Evolutionary conservation across 202 grass and related monocot species (phyloP).

Genomic region (Dendrocalamus latiflorus): DNA sequence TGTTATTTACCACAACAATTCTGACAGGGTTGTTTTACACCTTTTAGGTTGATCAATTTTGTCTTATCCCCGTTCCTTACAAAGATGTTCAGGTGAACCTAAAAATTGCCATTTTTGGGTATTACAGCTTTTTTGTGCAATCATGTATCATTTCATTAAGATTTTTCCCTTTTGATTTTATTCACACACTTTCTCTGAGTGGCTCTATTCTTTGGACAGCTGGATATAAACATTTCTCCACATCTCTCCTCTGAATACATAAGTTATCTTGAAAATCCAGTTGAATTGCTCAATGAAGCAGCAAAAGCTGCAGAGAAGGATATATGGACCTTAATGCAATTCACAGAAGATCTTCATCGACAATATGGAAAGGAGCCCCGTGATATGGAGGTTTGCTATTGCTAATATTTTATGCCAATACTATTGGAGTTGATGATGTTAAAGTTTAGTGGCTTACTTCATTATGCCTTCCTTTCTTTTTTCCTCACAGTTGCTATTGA

Average conservation of each 20-base stretch:
- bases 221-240: constrained; percentile 78
- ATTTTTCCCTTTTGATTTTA: not conserved
- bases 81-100: constrained; percentile 72
- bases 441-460: constrained; percentile 10
- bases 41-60: constrained; percentile 81
- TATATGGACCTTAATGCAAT: constrained; percentile 82
- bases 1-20: constrained; percentile 15
- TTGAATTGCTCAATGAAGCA: constrained; percentile 84
- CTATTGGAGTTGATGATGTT: not conserved
- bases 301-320: constrained; percentile 80
- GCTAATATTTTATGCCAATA: constrained; percentile 11
- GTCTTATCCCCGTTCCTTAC: constrained; percentile 70
- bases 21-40: constrained; percentile 24
- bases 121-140: constrained; percentile 26
- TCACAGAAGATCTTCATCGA: constrained; percentile 74
- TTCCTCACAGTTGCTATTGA: constrained; percentile 67
- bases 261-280: constrained; percentile 90
- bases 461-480: constrained; percentile 10
- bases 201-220: constrained; percentile 38
- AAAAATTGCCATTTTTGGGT: constrained; percentile 23
- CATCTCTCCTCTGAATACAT: constrained; percentile 93
- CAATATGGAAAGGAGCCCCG: constrained; percentile 86
- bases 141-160: constrained; percentile 17
- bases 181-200: not conserved
- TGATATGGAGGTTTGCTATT: constrained; percentile 79